Evolutionary conservation across 2,329 filamentous ascomycete genomes (phyloP), one percentile per base, ranked within the genome.

Genomic region (Pseudopyricularia cyperi): DNA sequence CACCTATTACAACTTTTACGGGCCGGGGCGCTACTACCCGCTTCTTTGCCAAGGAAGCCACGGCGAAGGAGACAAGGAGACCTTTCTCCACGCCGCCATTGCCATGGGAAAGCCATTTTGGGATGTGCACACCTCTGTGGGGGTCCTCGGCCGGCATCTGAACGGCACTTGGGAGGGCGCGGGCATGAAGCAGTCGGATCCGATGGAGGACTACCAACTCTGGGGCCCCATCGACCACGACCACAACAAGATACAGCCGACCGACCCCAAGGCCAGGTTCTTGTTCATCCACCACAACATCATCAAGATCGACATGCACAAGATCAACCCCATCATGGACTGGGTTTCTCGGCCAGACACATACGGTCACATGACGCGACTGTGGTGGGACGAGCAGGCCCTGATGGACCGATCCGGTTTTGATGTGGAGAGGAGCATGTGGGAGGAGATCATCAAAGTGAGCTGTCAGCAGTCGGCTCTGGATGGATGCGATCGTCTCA

Each of bases 1-100:
- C 24, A 65, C 70, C 0, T 79, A 77, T 61, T 79, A 79, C 65
- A 79, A 77, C 63, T 72, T 72, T 60, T 73, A 74, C 61, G 76
- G 76, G 0, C 73, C 75, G 1, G 60, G 64, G 15, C 68, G 69
- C 58, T 79, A 73, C 62, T 79, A 76, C 57, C 68, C 68, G 0
- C 59, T 77, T 4, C 61, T 72, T 28, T 70, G 65, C 24, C 72
- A 74, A 59, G 66, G 66, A 33, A 65, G 64, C 1, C 60, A 61
- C 9, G 71, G 70, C 24, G 62, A 71, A 53, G 71, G 71, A 24
- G 72, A 75, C 60, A 74, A 73, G 58, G 72, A 76, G 55, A 75
- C 71, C 0, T 74, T 74, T 52, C 55, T 70, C 9, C 67, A 67
- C 49, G 71, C 70, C 1, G 71, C 71, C 7, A 57, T 68, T n/a